Evolutionary conservation across 371 early-diverging fungal genomes (phyloP).

Genomic region (Umbelopsis sp.): DNA sequence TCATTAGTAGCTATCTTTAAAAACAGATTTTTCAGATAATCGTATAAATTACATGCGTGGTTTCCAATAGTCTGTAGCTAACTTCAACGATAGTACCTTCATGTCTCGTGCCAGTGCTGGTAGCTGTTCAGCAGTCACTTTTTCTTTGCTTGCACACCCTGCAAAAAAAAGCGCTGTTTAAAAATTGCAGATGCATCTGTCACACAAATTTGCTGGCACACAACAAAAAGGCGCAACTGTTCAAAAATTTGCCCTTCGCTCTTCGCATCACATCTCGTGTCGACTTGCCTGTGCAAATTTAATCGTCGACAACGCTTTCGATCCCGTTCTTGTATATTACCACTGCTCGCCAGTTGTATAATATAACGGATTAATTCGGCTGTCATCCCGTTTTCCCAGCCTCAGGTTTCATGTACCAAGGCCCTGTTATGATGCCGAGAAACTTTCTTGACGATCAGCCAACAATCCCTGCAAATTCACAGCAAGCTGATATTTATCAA

Average conservation of each 20-base stretch:
- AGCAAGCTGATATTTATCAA: constrained; percentile 43
- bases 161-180: no score
- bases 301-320: background rate
- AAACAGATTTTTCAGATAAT: no score
- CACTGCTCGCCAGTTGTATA: constrained; percentile 3
- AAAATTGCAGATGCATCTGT: constrained; percentile 15
- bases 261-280: constrained; percentile 20
- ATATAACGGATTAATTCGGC: constrained; percentile 9
- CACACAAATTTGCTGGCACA: constrained; percentile 16
- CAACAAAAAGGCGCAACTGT: constrained; percentile 17
- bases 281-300: constrained; percentile 15
- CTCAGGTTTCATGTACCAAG: constrained; percentile 14
- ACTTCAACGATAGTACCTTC: no score
- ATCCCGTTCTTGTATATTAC: constrained; percentile 3
- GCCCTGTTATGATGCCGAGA: constrained; percentile 19
- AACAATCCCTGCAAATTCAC: constrained; percentile 25
- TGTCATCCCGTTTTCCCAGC: constrained; percentile 7
- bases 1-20: no score
- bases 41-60: no score
- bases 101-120: no score
- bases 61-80: no score
- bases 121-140: no score
- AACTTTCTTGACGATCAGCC: constrained; percentile 18
- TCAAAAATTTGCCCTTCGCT: constrained; percentile 18
- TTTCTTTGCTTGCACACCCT: no score